phyloP scores from a whole-genome alignment of 805 yeast genomes.

The Maudiozyma turicensis region DNA sequence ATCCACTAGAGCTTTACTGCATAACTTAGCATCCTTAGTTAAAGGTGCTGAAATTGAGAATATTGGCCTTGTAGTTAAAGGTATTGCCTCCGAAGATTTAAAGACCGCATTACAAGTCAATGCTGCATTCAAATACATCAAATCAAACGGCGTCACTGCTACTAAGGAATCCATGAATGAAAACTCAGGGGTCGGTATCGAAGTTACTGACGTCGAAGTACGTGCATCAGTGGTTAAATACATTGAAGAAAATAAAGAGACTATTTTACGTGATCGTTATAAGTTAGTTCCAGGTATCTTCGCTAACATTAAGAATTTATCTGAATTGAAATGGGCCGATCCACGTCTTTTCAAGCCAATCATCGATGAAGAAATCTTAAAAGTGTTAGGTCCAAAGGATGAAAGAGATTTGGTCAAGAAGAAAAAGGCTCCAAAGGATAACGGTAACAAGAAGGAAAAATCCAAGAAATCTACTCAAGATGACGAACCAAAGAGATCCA shows the following conservation, averaged over 20 bases:
- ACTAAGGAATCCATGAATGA: conserved; percentile 43
- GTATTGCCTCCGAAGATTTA: conserved; percentile 55
- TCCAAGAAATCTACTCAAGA: conserved; percentile 15
- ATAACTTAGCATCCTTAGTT: conserved; percentile 63
- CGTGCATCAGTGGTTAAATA: conserved; percentile 47
- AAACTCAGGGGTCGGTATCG: conserved; percentile 78
- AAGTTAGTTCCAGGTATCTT: conserved; percentile 65
- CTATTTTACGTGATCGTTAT: conserved; percentile 66
- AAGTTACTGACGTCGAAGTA: conserved; percentile 57
- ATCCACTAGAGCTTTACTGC: conserved; percentile 54
- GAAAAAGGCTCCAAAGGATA: conserved; percentile 39
- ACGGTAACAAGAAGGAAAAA: conserved; percentile 13
- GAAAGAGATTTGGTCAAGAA: conserved; percentile 81
- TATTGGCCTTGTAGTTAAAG: conserved; percentile 45
- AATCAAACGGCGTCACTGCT: conserved; percentile 37
- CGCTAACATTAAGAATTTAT: conserved; percentile 65
- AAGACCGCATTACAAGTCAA: conserved; percentile 64
- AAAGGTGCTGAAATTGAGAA: conserved; percentile 45
- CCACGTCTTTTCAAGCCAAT: conserved; percentile 80
- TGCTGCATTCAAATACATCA: conserved; percentile 71
- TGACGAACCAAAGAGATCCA: conserved; percentile 41
- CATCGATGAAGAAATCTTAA: conserved; percentile 68
- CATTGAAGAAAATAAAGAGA: conserved; percentile 48
- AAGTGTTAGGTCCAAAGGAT: conserved; percentile 84
- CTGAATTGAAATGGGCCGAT: conserved; percentile 83